Evolutionary conservation across 208 protist species (phyloP).

Genomic region (Trypanosoma conorhini): DNA sequence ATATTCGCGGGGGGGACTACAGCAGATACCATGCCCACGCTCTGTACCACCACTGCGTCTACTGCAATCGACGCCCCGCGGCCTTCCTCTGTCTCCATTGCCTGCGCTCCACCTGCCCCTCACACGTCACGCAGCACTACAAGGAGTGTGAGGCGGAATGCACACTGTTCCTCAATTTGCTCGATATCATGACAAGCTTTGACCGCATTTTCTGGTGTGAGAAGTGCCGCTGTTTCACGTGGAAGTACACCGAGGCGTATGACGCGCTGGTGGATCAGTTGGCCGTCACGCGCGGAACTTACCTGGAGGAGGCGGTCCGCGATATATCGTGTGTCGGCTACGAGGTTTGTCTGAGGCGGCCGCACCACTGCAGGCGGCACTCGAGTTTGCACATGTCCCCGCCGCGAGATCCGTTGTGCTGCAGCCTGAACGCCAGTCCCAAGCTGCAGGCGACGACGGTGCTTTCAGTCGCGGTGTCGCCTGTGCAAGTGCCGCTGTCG

Average conservation of each 20-base stretch:
- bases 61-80: slow-evolving; percentile 60
- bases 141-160: slow-evolving; percentile 35
- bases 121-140: slow-evolving; percentile 64
- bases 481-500: neutral
- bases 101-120: slow-evolving; percentile 61
- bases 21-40: slow-evolving; percentile 52
- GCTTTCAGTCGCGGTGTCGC: neutral
- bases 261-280: slow-evolving; percentile 74
- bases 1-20: slow-evolving; percentile 56
- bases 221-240: slow-evolving; percentile 68
- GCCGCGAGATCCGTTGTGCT: neutral
- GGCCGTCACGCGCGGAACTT: slow-evolving; percentile 63
- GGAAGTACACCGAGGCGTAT: slow-evolving; percentile 76
- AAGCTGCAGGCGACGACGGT: neutral
- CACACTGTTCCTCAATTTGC: slow-evolving; percentile 70
- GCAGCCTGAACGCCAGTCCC: slow-evolving; percentile 1
- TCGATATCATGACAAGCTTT: slow-evolving; percentile 79
- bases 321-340: slow-evolving; percentile 73
- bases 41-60: slow-evolving; percentile 60
- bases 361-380: neutral
- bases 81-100: slow-evolving; percentile 77
- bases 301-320: slow-evolving; percentile 45
- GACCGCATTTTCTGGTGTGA: slow-evolving; percentile 85
- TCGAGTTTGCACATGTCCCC: slow-evolving; percentile 9
- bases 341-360: slow-evolving; percentile 40